Evolutionary conservation across 73 alveolate species (phyloP).

Genomic region (Durusdinium trenchii): DNA sequence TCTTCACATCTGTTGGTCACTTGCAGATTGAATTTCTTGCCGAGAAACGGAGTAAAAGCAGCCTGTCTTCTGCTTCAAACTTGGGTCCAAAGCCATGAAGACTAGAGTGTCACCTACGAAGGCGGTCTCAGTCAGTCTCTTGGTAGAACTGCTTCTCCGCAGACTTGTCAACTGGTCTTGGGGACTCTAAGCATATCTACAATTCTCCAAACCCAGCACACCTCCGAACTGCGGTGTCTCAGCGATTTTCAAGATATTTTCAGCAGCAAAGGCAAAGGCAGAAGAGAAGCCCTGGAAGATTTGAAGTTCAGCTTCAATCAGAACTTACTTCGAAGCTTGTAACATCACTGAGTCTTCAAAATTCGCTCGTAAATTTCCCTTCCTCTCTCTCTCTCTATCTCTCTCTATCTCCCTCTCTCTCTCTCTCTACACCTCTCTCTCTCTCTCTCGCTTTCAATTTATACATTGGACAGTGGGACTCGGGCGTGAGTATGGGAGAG

Average conservation of each 20-base stretch:
- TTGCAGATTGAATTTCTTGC: background rate
- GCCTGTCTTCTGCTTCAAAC: background rate
- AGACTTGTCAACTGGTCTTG: too few species aligned
- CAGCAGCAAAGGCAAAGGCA: constrained; percentile 63
- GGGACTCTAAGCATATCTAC: too few species aligned
- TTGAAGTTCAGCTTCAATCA: background rate
- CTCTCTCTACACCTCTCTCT: too few species aligned
- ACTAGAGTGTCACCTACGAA: background rate
- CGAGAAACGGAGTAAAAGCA: background rate
- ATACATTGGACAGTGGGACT: too few species aligned
- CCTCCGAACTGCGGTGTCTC: constrained; percentile 59
- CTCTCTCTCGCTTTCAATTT: too few species aligned
- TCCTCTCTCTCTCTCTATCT: too few species aligned
- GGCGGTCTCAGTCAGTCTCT: background rate
- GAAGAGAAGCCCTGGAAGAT: constrained; percentile 15
- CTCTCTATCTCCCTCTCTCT: too few species aligned
- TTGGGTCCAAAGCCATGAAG: constrained; percentile 11
- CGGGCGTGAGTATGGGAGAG: too few species aligned
- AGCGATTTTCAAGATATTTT: constrained; percentile 22
- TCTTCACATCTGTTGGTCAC: too few species aligned
- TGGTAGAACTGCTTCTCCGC: background rate
- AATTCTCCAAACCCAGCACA: too few species aligned
- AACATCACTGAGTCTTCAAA: too few species aligned
- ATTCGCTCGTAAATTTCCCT: too few species aligned
- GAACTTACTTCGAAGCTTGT: background rate